phyloP scores from a whole-genome alignment of 2,329 filamentous ascomycete genomes.

The Claviceps purpurea region DNA sequence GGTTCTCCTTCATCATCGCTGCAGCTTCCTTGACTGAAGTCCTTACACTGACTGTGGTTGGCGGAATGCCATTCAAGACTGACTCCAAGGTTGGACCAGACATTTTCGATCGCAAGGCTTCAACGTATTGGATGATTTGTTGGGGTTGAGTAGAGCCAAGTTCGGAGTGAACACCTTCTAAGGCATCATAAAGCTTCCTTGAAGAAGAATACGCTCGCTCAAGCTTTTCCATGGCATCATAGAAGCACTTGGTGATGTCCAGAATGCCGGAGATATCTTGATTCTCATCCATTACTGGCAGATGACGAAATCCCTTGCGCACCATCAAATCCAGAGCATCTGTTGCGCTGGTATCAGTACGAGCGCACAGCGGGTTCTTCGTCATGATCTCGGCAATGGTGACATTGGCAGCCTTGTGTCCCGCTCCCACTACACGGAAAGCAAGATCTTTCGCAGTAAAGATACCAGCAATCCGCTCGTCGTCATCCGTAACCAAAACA shows the following conservation, averaged over 20 bases:
- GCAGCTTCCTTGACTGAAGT: constrained; percentile 96
- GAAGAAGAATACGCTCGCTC: constrained; percentile 96
- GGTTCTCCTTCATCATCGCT: constrained; percentile 94
- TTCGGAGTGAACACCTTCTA: constrained; percentile 96
- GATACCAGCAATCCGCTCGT: constrained; percentile 95
- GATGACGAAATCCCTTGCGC: constrained; percentile 89
- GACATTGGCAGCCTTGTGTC: constrained; percentile 76
- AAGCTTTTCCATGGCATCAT: constrained; percentile 99
- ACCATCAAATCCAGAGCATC: constrained; percentile 98
- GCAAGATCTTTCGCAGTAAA: constrained; percentile 98
- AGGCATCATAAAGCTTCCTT: constrained; percentile 91
- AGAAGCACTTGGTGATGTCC: constrained; percentile 99
- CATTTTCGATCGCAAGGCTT: constrained; percentile 91
- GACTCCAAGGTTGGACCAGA: constrained; percentile 93
- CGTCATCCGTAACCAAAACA: constrained; percentile 92
- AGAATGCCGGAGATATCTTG: constrained; percentile 97
- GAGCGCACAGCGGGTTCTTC: constrained; percentile 93
- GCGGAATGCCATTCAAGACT: constrained; percentile 81
- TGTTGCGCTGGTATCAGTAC: constrained; percentile 94
- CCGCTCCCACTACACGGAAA: constrained; percentile 86
- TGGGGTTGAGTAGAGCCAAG: constrained; percentile 91
- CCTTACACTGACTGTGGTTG: constrained; percentile 86
- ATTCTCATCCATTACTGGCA: constrained; percentile 99
- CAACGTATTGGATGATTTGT: constrained; percentile 98
- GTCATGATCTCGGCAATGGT: constrained; percentile 99